Percentiles rank a stretch among this genome's conserved stretches.
These are phyloP conservation scores for Solanum raphanifolium DNA, from an alignment of 257 asterid species.

Conservation along the genomic window DNA sequence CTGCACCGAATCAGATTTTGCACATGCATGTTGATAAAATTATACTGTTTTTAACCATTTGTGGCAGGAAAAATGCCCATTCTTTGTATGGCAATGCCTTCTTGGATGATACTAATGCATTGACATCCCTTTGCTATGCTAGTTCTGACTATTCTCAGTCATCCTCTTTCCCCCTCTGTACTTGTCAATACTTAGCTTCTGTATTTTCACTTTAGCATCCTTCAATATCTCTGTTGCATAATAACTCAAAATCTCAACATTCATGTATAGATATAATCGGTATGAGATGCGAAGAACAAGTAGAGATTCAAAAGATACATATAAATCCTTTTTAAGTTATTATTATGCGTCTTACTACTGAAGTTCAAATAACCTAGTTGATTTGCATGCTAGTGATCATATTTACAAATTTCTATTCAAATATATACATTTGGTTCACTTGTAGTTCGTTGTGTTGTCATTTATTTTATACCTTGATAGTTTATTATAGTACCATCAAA, in stretches of 20 bases:
- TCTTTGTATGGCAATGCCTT: not conserved
- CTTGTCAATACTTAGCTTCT: not conserved
- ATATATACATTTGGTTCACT: not conserved
- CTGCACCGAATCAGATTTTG: not conserved
- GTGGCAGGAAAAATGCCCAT: not conserved
- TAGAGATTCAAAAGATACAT: not conserved
- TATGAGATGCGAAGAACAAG: not conserved
- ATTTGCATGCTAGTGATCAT: not conserved
- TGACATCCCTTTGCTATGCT: not conserved
- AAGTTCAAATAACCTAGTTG: not conserved
- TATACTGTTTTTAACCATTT: not conserved
- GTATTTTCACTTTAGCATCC: not conserved
- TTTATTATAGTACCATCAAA: not conserved
- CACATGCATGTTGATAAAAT: not conserved
- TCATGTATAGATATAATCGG: not conserved
- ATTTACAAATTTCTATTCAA: not conserved
- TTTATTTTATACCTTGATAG: not conserved
- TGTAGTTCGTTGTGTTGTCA: not conserved
- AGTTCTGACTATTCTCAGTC: not conserved
- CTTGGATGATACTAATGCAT: not conserved
- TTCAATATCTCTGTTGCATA: not conserved
- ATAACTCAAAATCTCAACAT: not conserved
- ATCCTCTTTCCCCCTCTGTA: not conserved
- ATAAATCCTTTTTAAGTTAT: too few relatives aligned
- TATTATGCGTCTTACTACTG: not conserved